Percentiles rank a stretch among this genome's conserved stretches.
These are phyloP conservation scores for Aquilaria agallochum DNA, from an alignment of 441 rosid genomes.

Conservation along the genomic window DNA sequence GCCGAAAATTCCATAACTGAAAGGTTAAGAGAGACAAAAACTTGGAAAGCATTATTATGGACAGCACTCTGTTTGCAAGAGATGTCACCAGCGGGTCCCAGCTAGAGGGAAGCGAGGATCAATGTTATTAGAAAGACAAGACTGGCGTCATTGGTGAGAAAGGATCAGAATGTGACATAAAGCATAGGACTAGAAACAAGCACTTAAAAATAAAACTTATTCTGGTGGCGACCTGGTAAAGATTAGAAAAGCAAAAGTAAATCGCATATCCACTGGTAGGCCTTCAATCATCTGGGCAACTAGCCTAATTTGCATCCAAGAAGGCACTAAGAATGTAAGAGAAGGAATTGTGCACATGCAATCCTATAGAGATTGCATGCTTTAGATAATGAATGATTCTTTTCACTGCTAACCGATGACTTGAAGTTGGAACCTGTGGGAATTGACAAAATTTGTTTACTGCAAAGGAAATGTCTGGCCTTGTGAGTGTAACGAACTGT, in stretches of 20 bases:
- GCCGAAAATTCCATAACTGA: constrained; percentile 41
- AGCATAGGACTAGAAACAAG: too few species aligned
- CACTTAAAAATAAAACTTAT: too few species aligned
- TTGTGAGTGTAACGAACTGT: too few species aligned
- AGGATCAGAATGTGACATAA: too few species aligned
- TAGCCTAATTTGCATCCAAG: not conserved
- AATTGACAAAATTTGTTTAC: not conserved
- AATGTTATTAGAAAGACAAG: constrained; percentile 46
- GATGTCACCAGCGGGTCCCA: constrained; percentile 55
- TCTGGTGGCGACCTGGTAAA: too few species aligned
- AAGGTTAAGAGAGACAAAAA: constrained; percentile 41
- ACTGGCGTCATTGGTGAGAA: constrained; percentile 25
- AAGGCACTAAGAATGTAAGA: too few species aligned
- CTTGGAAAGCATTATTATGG: constrained; percentile 18
- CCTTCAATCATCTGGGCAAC: not conserved
- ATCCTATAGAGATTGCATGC: too few species aligned
- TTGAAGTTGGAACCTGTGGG: not conserved
- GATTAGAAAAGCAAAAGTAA: not conserved
- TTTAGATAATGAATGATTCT: too few species aligned
- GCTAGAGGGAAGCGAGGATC: constrained; percentile 42
- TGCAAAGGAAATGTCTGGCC: not conserved
- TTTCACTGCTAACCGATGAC: too few species aligned
- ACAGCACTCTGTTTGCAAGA: constrained; percentile 74
- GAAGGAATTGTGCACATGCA: too few species aligned
- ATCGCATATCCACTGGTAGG: not conserved